These are phyloP conservation scores for Madurella mycetomatis DNA, from an alignment of 2,329 filamentous ascomycete species.

Conservation along the genomic window DNA sequence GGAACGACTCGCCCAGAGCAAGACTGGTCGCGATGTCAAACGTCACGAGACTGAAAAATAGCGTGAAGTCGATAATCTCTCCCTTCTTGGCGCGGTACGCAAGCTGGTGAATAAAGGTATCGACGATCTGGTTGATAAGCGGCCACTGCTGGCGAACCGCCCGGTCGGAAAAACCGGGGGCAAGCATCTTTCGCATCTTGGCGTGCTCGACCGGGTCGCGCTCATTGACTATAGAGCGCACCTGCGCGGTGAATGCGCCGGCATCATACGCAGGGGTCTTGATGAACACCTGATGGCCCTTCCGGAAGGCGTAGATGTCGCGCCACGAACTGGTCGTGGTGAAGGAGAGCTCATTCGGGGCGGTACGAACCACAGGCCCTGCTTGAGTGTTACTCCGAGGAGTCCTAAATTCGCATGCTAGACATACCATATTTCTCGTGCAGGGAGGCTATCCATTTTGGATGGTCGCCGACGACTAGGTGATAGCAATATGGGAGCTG, in stretches of 20 bases:
- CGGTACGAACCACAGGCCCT: slow-evolving; percentile 7
- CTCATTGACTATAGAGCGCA: slow-evolving; percentile 14
- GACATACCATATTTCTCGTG: not conserved
- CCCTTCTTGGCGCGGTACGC: not conserved
- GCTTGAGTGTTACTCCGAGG: not conserved
- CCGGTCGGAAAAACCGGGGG: slow-evolving; percentile 9
- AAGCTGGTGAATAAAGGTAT: slow-evolving; percentile 3
- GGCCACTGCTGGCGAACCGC: slow-evolving; percentile 9
- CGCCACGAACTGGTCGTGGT: slow-evolving; percentile 7
- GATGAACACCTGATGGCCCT: slow-evolving; percentile 6
- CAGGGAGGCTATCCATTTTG: not conserved
- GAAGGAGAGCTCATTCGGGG: slow-evolving; percentile 14
- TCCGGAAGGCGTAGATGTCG: slow-evolving; percentile 15
- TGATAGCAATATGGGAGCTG: not conserved
- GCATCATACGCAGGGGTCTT: slow-evolving; percentile 11
- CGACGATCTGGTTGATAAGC: not conserved
- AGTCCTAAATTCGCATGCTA: not conserved
- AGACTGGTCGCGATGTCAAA: slow-evolving; percentile 10
- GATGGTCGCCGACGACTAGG: not conserved
- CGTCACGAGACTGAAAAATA: not conserved
- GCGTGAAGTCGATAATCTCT: not conserved
- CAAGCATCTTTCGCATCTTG: slow-evolving; percentile 12
- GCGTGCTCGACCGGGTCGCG: slow-evolving; percentile 9
- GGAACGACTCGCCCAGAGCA: slow-evolving; percentile 3
- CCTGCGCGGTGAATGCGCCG: slow-evolving; percentile 12